Evolutionary conservation across 2,329 filamentous ascomycete species (phyloP), one percentile per base, ranked within the genome.

Genomic region (Trichoderma oligosporum): DNA sequence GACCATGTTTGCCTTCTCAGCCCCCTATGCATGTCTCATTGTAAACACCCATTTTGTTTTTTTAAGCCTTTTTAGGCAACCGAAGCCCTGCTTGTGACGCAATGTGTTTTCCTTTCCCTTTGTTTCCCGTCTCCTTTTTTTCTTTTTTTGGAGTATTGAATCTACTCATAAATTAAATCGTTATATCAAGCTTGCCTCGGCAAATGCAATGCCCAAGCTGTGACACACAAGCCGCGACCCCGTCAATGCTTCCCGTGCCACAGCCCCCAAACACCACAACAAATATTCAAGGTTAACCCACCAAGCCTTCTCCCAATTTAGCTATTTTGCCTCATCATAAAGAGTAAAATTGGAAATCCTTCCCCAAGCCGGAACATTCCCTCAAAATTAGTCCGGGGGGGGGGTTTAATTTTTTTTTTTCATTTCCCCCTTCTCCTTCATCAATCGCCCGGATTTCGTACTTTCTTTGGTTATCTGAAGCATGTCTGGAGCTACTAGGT

Each of bases 21-120:
- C 27, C 51, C 51, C 51, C 51, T 55, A 46, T 55, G 51, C 41
- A 55, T 55, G 51, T 55, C 51, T 55, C 51, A 45, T 29, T 25
- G 22, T 16, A 29, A 39, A 51, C n/a, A 25, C 8, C 24, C 47
- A 45, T 45, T 16, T 38, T 41, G 25, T 22, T 31, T 35, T 33
- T 36, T 33, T 35, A 16, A 20, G 22, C 39, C 51, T 12, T 16
- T 27, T 14, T 45, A 22, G 29, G 51, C 20, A 27, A 18, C 36
- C 29, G 25, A 22, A 27, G 7, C 22, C 29, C n/a, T n/a, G 51
- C 7, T 22, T 35, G 31, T 42, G 29, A 36, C 39, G 39, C 22
- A 8, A 5, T 27, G 7, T 18, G 36, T 25, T 35, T 4, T 14
- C 9, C 7, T 53, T 2, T 38, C 8, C 16, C 18, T 18, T 44